Evolutionary conservation across 768 basidiomycete genomes (phyloP).

Genomic region (Lactarius sp.): DNA sequence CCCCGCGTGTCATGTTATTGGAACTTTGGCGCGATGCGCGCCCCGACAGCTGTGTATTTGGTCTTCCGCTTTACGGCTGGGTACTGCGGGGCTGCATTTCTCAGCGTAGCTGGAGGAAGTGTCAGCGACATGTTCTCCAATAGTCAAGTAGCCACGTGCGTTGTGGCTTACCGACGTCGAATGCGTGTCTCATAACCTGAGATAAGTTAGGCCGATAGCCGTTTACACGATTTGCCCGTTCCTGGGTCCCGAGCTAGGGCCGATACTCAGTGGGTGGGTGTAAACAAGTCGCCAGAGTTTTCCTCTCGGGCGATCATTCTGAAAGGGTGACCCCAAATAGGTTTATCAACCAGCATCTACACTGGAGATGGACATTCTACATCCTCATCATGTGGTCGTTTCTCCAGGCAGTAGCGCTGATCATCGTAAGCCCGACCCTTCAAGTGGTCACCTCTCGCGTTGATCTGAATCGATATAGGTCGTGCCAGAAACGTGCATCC

Average conservation of each 20-base stretch:
- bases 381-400: slow-evolving; percentile 66
- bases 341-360: slow-evolving; percentile 38
- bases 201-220: slow-evolving; percentile 45
- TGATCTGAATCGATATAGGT: slow-evolving; percentile 35
- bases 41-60: slow-evolving; percentile 46
- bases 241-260: slow-evolving; percentile 53
- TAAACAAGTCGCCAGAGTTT: neutral
- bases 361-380: slow-evolving; percentile 79
- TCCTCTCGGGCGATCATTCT: neutral
- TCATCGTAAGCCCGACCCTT: slow-evolving; percentile 39
- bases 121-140: slow-evolving; percentile 56
- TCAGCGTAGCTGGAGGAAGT: slow-evolving; percentile 57
- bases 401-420: slow-evolving; percentile 45
- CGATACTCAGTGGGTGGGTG: slow-evolving; percentile 53
- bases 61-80: slow-evolving; percentile 57
- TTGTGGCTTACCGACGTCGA: slow-evolving; percentile 9
- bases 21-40: slow-evolving; percentile 25
- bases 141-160: slow-evolving; percentile 54
- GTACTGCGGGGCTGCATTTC: slow-evolving; percentile 51
- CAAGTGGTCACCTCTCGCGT: neutral
- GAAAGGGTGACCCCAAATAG: neutral
- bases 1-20: neutral
- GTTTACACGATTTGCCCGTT: slow-evolving; percentile 52
- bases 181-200: neutral
- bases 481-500: slow-evolving; percentile 68